Conservation (phyloP, 306 rosid genomes). For the Castanea crenata region DNA sequence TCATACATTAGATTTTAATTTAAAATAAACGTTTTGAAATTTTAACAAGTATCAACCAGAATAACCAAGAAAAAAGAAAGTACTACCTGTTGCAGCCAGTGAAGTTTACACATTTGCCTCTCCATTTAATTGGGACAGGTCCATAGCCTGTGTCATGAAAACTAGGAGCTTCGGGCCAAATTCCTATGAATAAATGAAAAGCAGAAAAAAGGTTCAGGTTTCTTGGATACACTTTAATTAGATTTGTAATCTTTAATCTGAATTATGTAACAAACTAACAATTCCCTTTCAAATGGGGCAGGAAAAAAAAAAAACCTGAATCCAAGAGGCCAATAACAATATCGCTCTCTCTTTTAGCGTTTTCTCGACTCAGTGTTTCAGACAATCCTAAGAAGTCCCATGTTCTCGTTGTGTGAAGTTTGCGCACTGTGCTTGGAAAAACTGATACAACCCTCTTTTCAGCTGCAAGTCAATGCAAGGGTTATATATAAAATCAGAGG, state of each 20-base stretch:
- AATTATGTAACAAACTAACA: too few species aligned
- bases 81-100: conserved; percentile 69
- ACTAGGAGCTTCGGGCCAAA: conserved; percentile 63
- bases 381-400: conserved; percentile 80
- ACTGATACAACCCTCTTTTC: conserved; percentile 60
- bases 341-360: conserved; percentile 41
- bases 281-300: too few species aligned
- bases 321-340: conserved; percentile 68
- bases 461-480: conserved; percentile 28
- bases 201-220: too few species aligned
- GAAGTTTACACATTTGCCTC: conserved; percentile 66
- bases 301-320: conserved; percentile 41
- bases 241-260: too few species aligned
- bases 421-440: conserved; percentile 46
- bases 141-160: conserved; percentile 69
- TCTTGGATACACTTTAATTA: too few species aligned
- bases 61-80: background rate
- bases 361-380: conserved; percentile 20
- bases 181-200: conserved; percentile 34
- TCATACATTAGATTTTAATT: too few species aligned
- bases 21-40: too few species aligned
- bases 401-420: conserved; percentile 71
- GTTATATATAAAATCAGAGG: background rate
- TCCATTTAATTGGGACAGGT: conserved; percentile 78
- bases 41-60: background rate